Base-by-base conservation (phyloP, 1,284 basidiomycete genomes). In the Marasmius fiardii region DNA sequence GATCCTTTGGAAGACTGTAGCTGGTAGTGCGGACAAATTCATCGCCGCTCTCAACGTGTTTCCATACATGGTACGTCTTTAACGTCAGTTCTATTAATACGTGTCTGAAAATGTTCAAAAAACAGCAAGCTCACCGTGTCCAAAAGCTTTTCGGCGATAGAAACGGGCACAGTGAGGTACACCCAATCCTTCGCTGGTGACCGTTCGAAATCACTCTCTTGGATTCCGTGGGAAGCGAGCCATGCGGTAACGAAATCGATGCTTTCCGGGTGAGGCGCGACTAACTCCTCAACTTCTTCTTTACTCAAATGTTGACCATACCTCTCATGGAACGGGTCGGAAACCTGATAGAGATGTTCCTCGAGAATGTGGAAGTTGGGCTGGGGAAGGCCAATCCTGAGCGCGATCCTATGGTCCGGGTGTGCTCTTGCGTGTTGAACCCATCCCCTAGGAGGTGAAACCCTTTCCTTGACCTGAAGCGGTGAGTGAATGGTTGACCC, bases 91-190 rank as follows among this genome's bases (percentile, higher is more conserved):
- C 12, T 24, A 53, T 28, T 12, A 51, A 1, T 37, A 54, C 5
- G 23, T 51, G 21, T 44, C 16, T 57, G 23, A 57, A 43, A 28
- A 54, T 6, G 34, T 4, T 5, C 10, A 21, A 14, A 10, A 11
- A 41, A 16, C n/a, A 23, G 4, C 43, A 3, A 41, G 43, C 43
- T 68, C 62, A 87, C 86, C 33, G 90, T 85, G 59, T 81, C 73
- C 23, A 92, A 74, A 78, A 92, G 83, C 61, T 78, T 70, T 67
- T 91, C 89, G 0, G 83, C 88, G 33, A 84, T 62, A 33, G 39
- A 41, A 41, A 82, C 71, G 11, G 79, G 69, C 12, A 82, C 71
- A 4, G 66, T 62, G 50, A 82, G 55, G 18, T 67, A 70, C 31
- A 83, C 62, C 73, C 75, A 81, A 61, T 79, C 77, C 18, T 76